Conservation (phyloP, 106 monocot species). For the Dendrobium huoshanense region DNA sequence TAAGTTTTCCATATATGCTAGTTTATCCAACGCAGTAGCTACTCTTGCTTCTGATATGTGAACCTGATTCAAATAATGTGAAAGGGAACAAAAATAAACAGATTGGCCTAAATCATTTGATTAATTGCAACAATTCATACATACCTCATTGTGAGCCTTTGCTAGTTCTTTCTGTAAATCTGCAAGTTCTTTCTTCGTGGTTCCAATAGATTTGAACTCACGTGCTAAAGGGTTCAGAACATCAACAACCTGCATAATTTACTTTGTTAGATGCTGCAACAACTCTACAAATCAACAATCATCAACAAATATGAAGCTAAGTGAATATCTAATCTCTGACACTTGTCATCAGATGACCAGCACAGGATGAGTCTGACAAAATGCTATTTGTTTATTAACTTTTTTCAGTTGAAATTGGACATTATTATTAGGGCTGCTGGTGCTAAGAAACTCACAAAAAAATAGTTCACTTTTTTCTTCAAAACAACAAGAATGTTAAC, state of each 20-base stretch:
- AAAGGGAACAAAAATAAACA: not conserved
- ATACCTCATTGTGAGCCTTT: slow-evolving; percentile 68
- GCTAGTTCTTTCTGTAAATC: slow-evolving; percentile 72
- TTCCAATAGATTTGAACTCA: slow-evolving; percentile 83
- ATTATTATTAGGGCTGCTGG: not conserved
- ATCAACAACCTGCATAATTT: slow-evolving; percentile 73
- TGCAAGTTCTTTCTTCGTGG: slow-evolving; percentile 91
- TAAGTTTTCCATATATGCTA: slow-evolving; percentile 72
- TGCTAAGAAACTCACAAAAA: not conserved
- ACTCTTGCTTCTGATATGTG: slow-evolving; percentile 92
- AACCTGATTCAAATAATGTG: slow-evolving; percentile 37
- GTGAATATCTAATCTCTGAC: not conserved
- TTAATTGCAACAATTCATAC: not conserved
- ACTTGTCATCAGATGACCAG: not conserved
- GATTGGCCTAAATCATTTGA: not conserved
- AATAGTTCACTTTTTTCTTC: not conserved
- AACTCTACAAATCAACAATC: not conserved
- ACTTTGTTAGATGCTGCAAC: not conserved
- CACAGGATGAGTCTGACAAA: not conserved
- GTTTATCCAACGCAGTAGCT: slow-evolving; percentile 64
- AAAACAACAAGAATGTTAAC: not conserved
- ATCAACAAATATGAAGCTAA: not conserved
- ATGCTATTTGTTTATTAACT: not conserved
- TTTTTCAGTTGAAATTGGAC: not conserved
- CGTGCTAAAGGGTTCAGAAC: slow-evolving; percentile 94